Percentiles rank a stretch among this genome's conserved stretches.
Evolutionary conservation across 345 rosid species (phyloP).

Genomic region (Viola odorata): DNA sequence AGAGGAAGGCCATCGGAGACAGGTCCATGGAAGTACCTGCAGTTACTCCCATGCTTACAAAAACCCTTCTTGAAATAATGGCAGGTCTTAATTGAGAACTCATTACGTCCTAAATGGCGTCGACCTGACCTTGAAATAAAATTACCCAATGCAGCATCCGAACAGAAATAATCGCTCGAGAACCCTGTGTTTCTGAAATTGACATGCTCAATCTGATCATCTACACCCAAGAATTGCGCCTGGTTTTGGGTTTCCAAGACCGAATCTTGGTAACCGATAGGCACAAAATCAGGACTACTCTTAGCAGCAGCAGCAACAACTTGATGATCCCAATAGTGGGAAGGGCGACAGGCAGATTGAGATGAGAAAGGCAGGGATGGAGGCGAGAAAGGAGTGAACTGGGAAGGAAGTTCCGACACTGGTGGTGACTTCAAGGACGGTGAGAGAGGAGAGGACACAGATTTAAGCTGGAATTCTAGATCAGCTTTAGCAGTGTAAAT

Average conservation of each 20-base stretch:
- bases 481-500: slow-evolving; percentile 40
- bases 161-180: slow-evolving; percentile 25
- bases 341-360: slow-evolving; percentile 16
- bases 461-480: slow-evolving; percentile 1
- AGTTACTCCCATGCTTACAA: slow-evolving; percentile 60
- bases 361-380: slow-evolving; percentile 18
- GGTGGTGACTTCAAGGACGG: slow-evolving; percentile 28
- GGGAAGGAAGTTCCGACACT: slow-evolving; percentile 17
- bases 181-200: slow-evolving; percentile 26
- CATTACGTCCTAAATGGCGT: slow-evolving; percentile 19
- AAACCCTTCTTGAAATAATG: slow-evolving; percentile 58
- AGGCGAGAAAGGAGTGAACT: slow-evolving; percentile 19
- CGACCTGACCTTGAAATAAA: slow-evolving; percentile 23
- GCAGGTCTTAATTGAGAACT: slow-evolving; percentile 44
- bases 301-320: slow-evolving; percentile 15
- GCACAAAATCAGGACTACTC: slow-evolving; percentile 15
- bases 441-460: slow-evolving; percentile 21
- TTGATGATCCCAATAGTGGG: slow-evolving; percentile 30
- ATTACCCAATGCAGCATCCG: slow-evolving; percentile 28
- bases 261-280: slow-evolving; percentile 25
- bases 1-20: slow-evolving; percentile 31
- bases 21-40: slow-evolving; percentile 51
- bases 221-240: slow-evolving; percentile 34
- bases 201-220: slow-evolving; percentile 36
- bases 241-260: slow-evolving; percentile 27